phyloP scores from a whole-genome alignment of 352 stramenopile genomes.

The Phytophthora litchii region DNA sequence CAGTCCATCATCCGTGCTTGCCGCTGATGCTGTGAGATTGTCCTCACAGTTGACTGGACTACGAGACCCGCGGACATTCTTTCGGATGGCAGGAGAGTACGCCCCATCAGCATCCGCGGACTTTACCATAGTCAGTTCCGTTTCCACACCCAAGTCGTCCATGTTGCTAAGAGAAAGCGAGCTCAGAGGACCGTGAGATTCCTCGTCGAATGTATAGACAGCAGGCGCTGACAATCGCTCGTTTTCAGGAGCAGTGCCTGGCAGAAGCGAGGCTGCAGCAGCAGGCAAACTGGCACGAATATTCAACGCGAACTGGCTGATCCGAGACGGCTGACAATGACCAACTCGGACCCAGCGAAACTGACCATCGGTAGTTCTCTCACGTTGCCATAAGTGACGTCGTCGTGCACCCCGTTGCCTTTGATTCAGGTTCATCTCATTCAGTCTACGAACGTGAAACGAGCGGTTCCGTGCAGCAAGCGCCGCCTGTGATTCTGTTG shows the following conservation, averaged over 20 bases:
- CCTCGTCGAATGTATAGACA: constrained; percentile 19
- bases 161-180: constrained; percentile 13
- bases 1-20: constrained; percentile 34
- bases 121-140: constrained; percentile 68
- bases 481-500: constrained; percentile 36
- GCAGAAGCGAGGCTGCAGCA: constrained; percentile 48
- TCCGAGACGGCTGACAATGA: constrained; percentile 68
- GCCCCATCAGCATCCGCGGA: constrained; percentile 39
- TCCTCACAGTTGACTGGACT: constrained; percentile 11
- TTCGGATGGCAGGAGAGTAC: constrained; percentile 62
- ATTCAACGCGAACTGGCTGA: constrained; percentile 62
- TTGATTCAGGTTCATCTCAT: constrained; percentile 85
- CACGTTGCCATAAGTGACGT: constrained; percentile 80
- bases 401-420: constrained; percentile 71
- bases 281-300: constrained; percentile 38
- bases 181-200: constrained; percentile 11
- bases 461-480: constrained; percentile 70
- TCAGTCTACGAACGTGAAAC: constrained; percentile 80
- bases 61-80: constrained; percentile 40
- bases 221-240: constrained; percentile 32
- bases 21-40: constrained; percentile 9
- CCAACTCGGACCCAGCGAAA: constrained; percentile 81
- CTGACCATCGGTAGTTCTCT: constrained; percentile 71
- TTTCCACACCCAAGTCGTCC: constrained; percentile 57
- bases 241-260: constrained; percentile 12